phyloP scores from a whole-genome alignment of 2,329 filamentous ascomycete genomes.

The Exophiala dermatitidis region DNA sequence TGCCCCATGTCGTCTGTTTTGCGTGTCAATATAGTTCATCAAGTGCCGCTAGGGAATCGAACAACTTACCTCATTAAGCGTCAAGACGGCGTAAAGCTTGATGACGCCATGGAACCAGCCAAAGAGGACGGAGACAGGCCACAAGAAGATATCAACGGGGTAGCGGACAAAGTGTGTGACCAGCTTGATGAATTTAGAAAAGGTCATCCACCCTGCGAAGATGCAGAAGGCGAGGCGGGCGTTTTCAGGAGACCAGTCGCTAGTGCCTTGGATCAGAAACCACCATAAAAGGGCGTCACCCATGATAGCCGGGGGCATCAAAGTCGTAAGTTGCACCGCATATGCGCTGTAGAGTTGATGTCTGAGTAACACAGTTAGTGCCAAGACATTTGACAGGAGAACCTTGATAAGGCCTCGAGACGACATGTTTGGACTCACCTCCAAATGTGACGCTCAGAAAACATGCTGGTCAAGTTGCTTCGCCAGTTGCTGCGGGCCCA shows the following conservation, averaged over 20 bases:
- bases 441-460: slow-evolving; percentile 77
- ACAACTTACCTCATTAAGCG: slow-evolving; percentile 68
- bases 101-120: slow-evolving; percentile 89
- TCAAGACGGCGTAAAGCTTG: slow-evolving; percentile 80
- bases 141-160: slow-evolving; percentile 68
- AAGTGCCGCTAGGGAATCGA: background rate
- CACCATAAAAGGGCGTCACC: slow-evolving; percentile 67
- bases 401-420: background rate
- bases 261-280: slow-evolving; percentile 62
- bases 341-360: slow-evolving; percentile 92
- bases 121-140: slow-evolving; percentile 81
- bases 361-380: slow-evolving; percentile 41
- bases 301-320: slow-evolving; percentile 77
- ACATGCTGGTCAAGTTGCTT: slow-evolving; percentile 86
- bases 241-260: slow-evolving; percentile 49
- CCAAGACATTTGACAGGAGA: slow-evolving; percentile 20
- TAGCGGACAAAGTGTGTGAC: slow-evolving; percentile 78
- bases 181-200: slow-evolving; percentile 87
- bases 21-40: slow-evolving; percentile 22
- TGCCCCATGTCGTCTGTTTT: slow-evolving; percentile 84
- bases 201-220: slow-evolving; percentile 69
- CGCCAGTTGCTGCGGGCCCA: slow-evolving; percentile 98
- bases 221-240: slow-evolving; percentile 53
- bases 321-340: slow-evolving; percentile 83
- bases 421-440: slow-evolving; percentile 56